These are phyloP conservation scores for Corymbia maculata DNA, from an alignment of 345 rosid genomes.

Conservation along the genomic window DNA sequence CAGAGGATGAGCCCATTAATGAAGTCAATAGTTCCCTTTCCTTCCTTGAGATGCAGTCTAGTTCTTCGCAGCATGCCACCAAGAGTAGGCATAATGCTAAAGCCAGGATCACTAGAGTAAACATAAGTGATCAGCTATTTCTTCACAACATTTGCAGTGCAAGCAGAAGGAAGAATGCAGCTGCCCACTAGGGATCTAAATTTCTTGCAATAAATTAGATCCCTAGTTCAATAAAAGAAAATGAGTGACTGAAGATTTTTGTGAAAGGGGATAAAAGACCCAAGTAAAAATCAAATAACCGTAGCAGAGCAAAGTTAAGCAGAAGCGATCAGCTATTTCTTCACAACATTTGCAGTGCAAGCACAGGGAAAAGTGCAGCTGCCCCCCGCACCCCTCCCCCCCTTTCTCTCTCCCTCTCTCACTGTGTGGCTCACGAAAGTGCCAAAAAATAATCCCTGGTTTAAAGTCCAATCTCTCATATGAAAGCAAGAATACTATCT, in stretches of 20 bases:
- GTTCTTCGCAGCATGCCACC: neutral
- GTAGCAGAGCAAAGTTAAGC: neutral
- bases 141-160: neutral
- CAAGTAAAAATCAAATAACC: neutral
- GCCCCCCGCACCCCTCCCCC: accelerated
- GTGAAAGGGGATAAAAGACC: neutral
- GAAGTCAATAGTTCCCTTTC: neutral
- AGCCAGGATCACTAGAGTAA: neutral
- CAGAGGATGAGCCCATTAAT: neutral
- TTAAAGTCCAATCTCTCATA: neutral
- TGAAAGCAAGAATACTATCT: neutral
- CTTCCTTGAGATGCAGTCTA: neutral
- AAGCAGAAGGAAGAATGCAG: neutral
- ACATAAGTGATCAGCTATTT: neutral
- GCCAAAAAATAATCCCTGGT: neutral
- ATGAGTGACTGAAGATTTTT: neutral
- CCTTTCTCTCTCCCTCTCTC: neutral
- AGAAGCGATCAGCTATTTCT: neutral
- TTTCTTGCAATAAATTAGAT: neutral
- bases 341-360: neutral
- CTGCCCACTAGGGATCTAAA: neutral
- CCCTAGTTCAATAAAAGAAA: neutral
- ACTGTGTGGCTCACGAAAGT: neutral
- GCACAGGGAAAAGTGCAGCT: neutral
- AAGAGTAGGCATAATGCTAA: neutral